Evolutionary conservation across 2,329 filamentous ascomycete species (phyloP).

Genomic region (Fusarium robinianum): DNA sequence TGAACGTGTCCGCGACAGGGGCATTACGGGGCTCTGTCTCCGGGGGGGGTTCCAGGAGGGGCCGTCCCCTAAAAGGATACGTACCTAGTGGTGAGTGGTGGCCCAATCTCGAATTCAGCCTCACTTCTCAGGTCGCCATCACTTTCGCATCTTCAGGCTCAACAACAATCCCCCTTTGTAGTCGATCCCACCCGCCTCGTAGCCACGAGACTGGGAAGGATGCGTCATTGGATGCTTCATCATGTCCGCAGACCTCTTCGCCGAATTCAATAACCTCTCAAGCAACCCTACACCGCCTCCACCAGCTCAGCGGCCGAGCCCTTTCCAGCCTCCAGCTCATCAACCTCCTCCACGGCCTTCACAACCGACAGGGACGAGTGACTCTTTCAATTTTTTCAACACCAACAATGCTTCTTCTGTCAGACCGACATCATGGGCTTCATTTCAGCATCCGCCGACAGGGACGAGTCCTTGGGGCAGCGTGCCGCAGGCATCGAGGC

Average conservation of each 20-base stretch:
- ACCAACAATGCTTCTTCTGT: constrained; percentile 19
- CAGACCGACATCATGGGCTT: constrained; percentile 39
- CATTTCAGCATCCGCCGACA: constrained; percentile 34
- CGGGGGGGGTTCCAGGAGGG: no score
- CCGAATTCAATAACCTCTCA: constrained; percentile 61
- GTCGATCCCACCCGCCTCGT: constrained; percentile 8
- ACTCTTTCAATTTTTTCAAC: constrained; percentile 35
- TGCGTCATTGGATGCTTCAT: constrained; percentile 24
- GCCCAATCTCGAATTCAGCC: no score
- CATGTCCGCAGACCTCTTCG: constrained; percentile 70
- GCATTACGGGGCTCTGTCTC: constrained; percentile 2
- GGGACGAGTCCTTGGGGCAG: constrained; percentile 26
- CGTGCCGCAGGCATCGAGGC: constrained; percentile 19
- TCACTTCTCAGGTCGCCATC: no score
- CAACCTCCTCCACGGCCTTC: constrained; percentile 19
- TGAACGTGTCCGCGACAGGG: constrained; percentile 9
- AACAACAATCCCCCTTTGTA: not conserved
- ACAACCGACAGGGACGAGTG: constrained; percentile 30
- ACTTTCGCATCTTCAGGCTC: not conserved
- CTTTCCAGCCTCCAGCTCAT: constrained; percentile 3
- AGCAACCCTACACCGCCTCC: constrained; percentile 40
- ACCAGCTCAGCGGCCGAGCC: constrained; percentile 21
- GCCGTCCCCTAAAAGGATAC: no score
- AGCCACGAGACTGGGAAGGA: constrained; percentile 11
- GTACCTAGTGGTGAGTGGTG: no score